Evolutionary conservation across 768 basidiomycete genomes (phyloP).

Genomic region (Leccinum variicolor): DNA sequence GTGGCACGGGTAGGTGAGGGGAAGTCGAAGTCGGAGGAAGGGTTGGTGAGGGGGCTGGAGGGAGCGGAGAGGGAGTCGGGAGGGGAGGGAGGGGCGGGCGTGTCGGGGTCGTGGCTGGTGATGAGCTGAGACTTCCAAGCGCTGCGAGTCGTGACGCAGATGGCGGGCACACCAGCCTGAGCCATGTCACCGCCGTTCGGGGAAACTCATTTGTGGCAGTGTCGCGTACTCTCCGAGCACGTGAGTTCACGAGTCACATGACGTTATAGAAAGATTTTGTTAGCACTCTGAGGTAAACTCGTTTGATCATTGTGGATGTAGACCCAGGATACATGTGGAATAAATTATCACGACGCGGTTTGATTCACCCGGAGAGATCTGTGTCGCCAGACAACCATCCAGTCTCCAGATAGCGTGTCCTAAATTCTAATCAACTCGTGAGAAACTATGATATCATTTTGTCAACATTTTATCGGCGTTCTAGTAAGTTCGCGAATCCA

Average conservation of each 20-base stretch:
- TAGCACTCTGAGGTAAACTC: too few species aligned
- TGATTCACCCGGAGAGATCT: neutral
- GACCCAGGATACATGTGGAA: too few species aligned
- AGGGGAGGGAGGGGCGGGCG: slow-evolving; percentile 12
- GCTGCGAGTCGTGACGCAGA: slow-evolving; percentile 29
- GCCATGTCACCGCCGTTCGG: slow-evolving; percentile 9
- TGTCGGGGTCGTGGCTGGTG: neutral
- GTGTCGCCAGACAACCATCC: neutral
- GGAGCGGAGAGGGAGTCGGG: slow-evolving; percentile 16
- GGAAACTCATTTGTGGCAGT: slow-evolving; percentile 19
- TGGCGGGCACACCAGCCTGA: slow-evolving; percentile 7
- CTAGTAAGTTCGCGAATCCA: neutral
- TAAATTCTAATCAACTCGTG: neutral
- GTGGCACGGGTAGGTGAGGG: slow-evolving; percentile 18
- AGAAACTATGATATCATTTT: neutral
- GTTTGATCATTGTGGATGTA: too few species aligned
- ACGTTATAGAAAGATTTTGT: too few species aligned
- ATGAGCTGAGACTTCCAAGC: slow-evolving; percentile 26
- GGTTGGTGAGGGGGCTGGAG: slow-evolving; percentile 24
- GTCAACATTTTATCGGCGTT: neutral
- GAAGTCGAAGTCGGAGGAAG: slow-evolving; percentile 10
- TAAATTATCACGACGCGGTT: neutral
- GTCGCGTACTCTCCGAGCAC: slow-evolving; percentile 13
- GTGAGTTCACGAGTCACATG: neutral
- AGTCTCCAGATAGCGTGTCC: neutral